Conservation (phyloP, 805 yeast species). For the Teunomyces panamensis region DNA sequence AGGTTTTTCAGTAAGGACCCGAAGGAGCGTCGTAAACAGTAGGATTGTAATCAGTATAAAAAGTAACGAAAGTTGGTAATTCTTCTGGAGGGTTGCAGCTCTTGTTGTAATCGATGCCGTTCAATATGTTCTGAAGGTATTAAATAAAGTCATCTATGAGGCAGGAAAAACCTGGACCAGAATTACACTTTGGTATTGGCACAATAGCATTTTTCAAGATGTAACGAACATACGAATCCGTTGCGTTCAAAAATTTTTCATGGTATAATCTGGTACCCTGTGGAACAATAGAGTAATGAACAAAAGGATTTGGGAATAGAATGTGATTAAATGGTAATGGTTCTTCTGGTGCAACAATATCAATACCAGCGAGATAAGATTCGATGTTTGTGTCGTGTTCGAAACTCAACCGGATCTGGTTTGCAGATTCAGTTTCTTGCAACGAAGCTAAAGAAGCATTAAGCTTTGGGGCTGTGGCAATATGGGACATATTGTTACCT, state of each 20-base stretch:
- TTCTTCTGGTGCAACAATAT: slow-evolving; percentile 44
- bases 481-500: slow-evolving; percentile 56
- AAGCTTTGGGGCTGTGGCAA: slow-evolving; percentile 57
- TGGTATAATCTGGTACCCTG: slow-evolving; percentile 39
- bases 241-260: slow-evolving; percentile 33
- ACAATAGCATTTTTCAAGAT: slow-evolving; percentile 39
- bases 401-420: slow-evolving; percentile 64
- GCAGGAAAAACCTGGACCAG: slow-evolving; percentile 45
- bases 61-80: slow-evolving; percentile 27
- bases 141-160: slow-evolving; percentile 33
- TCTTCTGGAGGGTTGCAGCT: slow-evolving; percentile 23
- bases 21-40: slow-evolving; percentile 18
- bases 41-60: slow-evolving; percentile 41
- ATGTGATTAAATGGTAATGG: slow-evolving; percentile 46
- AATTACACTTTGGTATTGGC: slow-evolving; percentile 32
- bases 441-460: slow-evolving; percentile 51
- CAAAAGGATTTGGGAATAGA: slow-evolving; percentile 48
- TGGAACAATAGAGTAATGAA: slow-evolving; percentile 36
- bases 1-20: slow-evolving; percentile 40
- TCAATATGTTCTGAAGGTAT: slow-evolving; percentile 27
- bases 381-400: slow-evolving; percentile 72
- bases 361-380: slow-evolving; percentile 62
- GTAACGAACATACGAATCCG: slow-evolving; percentile 34
- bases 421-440: slow-evolving; percentile 38
- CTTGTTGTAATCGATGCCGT: slow-evolving; percentile 20